Evolutionary conservation across 2,329 filamentous ascomycete species (phyloP), one percentile per base, ranked within the genome.

Genomic region (Passalora sequoiae): DNA sequence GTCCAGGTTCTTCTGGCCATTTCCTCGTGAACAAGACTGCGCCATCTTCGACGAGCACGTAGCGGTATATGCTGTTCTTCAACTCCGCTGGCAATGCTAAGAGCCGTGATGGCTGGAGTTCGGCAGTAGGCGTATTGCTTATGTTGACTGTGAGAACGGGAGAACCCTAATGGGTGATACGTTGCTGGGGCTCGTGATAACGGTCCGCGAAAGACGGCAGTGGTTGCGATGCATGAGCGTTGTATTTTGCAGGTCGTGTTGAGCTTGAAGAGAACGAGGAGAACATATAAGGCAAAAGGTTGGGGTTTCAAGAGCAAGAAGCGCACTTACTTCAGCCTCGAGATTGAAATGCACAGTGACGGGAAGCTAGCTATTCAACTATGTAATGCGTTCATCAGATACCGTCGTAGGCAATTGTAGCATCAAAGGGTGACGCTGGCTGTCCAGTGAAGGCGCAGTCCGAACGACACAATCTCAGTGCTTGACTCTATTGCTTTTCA

Each of bases 401-500:
- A 61, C 59, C 59, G 58, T 62, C 59, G 59, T 60, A 61, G 59
- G 53, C 47, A 52, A 47, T 43, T 44, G 47, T 53, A 47, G 59
- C 60, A 60, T 62, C 59, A 60, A 58, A 53, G 55, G 47, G 50
- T 46, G 53, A 53, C 48, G 49, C 53, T 33, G 45, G 59, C 58
- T 61, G 61, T 66, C 66, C 67, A 68, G 63, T 67, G 66, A 68
- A 69, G 67, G 68, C 64, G 62, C 65, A 64, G 63, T 60, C 61
- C 78, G n/a, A 43, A 49, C 50, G 47, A 43, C 50, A 35, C 43
- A 47, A 41, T 48, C 80, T 95, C 86, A 86, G 89, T 87, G 89
- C 89, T 96, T 96, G 89, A 96, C 89, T 96, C 89, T 94, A 44
- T 89, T 84, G 77, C 74, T 44, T 83, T 80, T 55, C 71, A 80